Evolutionary conservation across 2,329 filamentous ascomycete genomes (phyloP), one percentile per base, ranked within the genome.

Genomic region (Penicillium expansum): DNA sequence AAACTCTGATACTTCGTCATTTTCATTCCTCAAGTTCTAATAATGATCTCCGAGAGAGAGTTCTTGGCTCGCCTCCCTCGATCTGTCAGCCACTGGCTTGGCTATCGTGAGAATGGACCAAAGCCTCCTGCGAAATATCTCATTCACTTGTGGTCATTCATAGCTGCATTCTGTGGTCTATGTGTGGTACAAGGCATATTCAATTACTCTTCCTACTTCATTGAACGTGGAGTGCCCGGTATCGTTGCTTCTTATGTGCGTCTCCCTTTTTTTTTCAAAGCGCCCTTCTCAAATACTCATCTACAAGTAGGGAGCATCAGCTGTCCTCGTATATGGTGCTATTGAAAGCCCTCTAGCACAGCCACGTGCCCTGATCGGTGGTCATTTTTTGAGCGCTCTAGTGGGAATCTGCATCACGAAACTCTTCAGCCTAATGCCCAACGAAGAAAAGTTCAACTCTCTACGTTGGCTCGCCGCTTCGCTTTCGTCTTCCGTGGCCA

Each of bases 31-130:
- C n/a, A n/a, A n/a, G n/a, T n/a, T 30, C 27, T 32, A 32, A 20
- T 13, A 30, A 45, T 45, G 43, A 30, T 45, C 27, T 48, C 45
- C 9, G 45, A 48, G 22, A 37, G 24, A 48, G 86, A 42, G 18
- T 51, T 51, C n/a, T n/a, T 51, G 37, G 24, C 37, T 11, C 48
- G 37, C 37, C 59, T 69, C 8, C 67, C 67, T 6, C 49, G 37
- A 30, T 60, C 61, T 59, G 48, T 69, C n/a, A 65, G 65, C 37
- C 66, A 66, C 58, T 69, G 65, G 63, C 52, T 69, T 10, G 67
- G 66, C 57, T 67, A 68, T 42, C 66, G 66, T 4, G 29, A 63
- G 24, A 57, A 55, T 27, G 35, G 62, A 27, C 62, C 62, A 7
- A 61, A 61, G 47, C 66, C 67, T 13, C 57, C 67, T 5, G 53